These are phyloP conservation scores for Candida pseudofarinosa DNA, from an alignment of 805 yeast genomes.

Conservation along the genomic window DNA sequence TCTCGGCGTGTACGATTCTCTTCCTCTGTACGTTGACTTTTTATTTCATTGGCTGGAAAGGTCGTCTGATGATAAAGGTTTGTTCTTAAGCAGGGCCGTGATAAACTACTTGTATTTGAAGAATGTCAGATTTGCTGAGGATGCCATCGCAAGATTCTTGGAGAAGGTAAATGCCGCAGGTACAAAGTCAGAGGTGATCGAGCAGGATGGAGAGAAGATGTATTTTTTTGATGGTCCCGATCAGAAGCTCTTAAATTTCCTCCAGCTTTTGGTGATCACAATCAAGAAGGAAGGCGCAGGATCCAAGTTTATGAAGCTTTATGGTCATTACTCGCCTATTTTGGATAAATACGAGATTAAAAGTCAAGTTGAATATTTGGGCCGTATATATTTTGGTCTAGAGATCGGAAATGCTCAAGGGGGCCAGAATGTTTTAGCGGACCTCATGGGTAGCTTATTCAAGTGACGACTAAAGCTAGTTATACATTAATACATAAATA, in stretches of 20 bases:
- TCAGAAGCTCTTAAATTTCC: conserved; percentile 55
- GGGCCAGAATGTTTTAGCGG: conserved; percentile 43
- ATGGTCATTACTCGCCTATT: conserved; percentile 42
- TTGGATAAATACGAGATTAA: conserved; percentile 32
- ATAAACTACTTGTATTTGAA: conserved; percentile 69
- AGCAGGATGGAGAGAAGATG: conserved; percentile 27
- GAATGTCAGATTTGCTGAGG: conserved; percentile 57
- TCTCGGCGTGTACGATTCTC: conserved; percentile 57
- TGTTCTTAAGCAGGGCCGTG: conserved; percentile 53
- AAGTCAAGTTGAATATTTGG: conserved; percentile 52
- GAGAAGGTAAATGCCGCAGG: conserved; percentile 9
- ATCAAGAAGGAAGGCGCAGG: conserved; percentile 46
- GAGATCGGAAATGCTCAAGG: conserved; percentile 36
- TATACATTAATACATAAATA: neutral
- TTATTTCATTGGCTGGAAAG: conserved; percentile 38
- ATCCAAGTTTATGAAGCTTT: conserved; percentile 52
- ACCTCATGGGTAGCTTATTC: conserved; percentile 61
- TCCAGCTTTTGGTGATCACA: conserved; percentile 61
- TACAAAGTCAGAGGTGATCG: conserved; percentile 12
- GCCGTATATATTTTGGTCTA: conserved; percentile 59
- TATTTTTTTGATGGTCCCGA: conserved; percentile 30
- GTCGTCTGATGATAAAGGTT: conserved; percentile 31
- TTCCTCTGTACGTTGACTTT: conserved; percentile 39
- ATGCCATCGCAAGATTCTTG: conserved; percentile 23
- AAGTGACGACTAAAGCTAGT: conserved; percentile 15